Percentiles rank a stretch among this genome's conserved stretches.
These are phyloP conservation scores for Triticum monococcum DNA, from an alignment of 176 grass and related monocot genomes.

Conservation along the genomic window DNA sequence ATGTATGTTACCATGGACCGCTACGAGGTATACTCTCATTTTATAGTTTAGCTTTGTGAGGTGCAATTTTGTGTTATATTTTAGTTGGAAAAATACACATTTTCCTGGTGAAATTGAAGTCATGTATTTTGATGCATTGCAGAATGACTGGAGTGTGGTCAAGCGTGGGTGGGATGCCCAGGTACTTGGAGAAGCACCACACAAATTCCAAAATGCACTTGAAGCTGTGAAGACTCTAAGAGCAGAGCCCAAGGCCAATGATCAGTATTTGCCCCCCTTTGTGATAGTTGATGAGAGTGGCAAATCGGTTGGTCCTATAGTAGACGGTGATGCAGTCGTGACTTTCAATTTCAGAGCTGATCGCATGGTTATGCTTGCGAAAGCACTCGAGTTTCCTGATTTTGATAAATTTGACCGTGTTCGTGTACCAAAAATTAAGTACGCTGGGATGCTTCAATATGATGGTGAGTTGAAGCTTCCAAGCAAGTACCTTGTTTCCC, in stretches of 20 bases:
- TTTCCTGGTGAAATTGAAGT: neutral
- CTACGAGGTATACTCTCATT: constrained; percentile 65
- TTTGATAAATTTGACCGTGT: constrained; percentile 96
- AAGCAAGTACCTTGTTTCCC: constrained; percentile 73
- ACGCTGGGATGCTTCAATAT: constrained; percentile 97
- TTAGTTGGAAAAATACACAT: neutral
- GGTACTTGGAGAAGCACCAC: constrained; percentile 92
- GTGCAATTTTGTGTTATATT: neutral
- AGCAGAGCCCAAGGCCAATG: constrained; percentile 60
- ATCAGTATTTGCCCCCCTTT: constrained; percentile 93
- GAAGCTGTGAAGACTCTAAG: constrained; percentile 95
- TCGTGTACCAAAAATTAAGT: constrained; percentile 78
- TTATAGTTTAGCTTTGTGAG: neutral
- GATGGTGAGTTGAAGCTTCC: constrained; percentile 94
- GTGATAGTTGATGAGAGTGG: constrained; percentile 90
- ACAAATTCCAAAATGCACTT: constrained; percentile 77
- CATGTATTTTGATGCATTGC: constrained; percentile 14
- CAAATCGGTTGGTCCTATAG: constrained; percentile 83
- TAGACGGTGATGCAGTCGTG: constrained; percentile 95
- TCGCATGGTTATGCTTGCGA: constrained; percentile 94
- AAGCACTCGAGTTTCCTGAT: constrained; percentile 87
- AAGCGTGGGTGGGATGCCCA: constrained; percentile 99
- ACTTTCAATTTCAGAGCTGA: constrained; percentile 96
- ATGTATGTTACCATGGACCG: constrained; percentile 99
- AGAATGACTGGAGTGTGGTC: constrained; percentile 97